These are phyloP conservation scores for Capsicum pubescens DNA, from an alignment of 257 asterid genomes.

Conservation along the genomic window DNA sequence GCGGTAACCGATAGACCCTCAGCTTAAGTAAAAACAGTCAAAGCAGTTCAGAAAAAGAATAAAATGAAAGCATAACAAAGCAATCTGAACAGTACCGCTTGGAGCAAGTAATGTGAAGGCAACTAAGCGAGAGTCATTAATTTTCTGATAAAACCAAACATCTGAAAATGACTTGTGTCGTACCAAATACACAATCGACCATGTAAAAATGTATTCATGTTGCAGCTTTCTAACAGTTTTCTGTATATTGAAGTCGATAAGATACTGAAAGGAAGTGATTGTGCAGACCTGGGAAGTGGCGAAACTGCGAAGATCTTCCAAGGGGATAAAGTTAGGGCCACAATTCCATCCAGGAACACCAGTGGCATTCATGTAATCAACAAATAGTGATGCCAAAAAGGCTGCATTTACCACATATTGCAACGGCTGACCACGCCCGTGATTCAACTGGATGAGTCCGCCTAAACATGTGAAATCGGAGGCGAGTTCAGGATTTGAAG, in stretches of 20 bases:
- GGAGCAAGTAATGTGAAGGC: too few relatives aligned
- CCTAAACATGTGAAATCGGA: constrained; percentile 41
- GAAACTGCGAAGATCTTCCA: constrained; percentile 52
- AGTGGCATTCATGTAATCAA: constrained; percentile 72
- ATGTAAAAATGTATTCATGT: not conserved
- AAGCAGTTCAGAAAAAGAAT: too few relatives aligned
- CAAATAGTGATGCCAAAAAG: constrained; percentile 79
- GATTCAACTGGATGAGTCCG: constrained; percentile 70
- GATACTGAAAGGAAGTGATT: not conserved
- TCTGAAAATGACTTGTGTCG: not conserved
- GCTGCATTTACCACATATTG: constrained; percentile 89
- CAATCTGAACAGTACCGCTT: too few relatives aligned
- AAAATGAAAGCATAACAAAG: too few relatives aligned
- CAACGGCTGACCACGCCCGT: constrained; percentile 61
- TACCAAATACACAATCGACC: not conserved
- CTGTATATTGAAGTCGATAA: not conserved
- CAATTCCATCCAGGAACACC: constrained; percentile 83
- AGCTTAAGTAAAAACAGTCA: too few relatives aligned
- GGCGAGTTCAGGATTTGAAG: not conserved
- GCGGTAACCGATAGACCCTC: too few relatives aligned
- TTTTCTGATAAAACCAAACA: too few relatives aligned
- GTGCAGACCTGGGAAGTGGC: constrained; percentile 73
- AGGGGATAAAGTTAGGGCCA: constrained; percentile 52
- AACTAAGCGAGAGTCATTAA: too few relatives aligned
- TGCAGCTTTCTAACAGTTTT: not conserved